These are phyloP conservation scores for Gonium pectorale DNA, from an alignment of 139 green algal species.

Conservation along the genomic window DNA sequence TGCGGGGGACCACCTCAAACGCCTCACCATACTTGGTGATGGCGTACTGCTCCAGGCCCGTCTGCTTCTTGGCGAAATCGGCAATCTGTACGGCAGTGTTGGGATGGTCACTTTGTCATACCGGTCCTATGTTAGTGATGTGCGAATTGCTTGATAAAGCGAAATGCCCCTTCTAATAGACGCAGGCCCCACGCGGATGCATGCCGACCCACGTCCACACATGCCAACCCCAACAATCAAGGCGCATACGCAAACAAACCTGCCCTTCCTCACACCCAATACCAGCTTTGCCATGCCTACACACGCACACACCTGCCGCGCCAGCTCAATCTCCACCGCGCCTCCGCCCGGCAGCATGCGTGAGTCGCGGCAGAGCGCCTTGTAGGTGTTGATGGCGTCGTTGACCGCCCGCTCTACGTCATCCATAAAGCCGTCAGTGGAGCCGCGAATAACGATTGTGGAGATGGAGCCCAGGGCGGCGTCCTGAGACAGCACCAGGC, in stretches of 20 bases:
- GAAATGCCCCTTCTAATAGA: too few relatives aligned
- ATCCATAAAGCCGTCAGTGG: slow-evolving; percentile 93
- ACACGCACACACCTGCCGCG: slow-evolving; percentile 65
- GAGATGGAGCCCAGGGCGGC: slow-evolving; percentile 68
- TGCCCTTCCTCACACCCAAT: background rate
- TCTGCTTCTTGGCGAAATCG: slow-evolving; percentile 84
- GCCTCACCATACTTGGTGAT: slow-evolving; percentile 93
- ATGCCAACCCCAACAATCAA: too few relatives aligned
- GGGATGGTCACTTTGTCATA: background rate
- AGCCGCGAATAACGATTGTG: slow-evolving; percentile 94
- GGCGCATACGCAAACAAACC: too few relatives aligned
- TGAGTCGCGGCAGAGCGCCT: slow-evolving; percentile 87
- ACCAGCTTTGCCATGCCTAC: background rate
- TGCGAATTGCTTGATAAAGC: too few relatives aligned
- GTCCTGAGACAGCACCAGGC: slow-evolving; percentile 85
- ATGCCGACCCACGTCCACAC: too few relatives aligned
- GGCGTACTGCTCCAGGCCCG: slow-evolving; percentile 97
- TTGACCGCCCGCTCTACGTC: slow-evolving; percentile 97
- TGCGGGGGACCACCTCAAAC: slow-evolving; percentile 94
- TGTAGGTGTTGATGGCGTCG: slow-evolving; percentile 97
- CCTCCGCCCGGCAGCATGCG: slow-evolving; percentile 87
- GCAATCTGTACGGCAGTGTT: slow-evolving; percentile 32
- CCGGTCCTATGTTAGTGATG: too few relatives aligned
- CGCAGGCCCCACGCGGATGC: too few relatives aligned
- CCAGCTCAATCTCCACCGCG: slow-evolving; percentile 92